Evolutionary conservation across 2,329 filamentous ascomycete species (phyloP).

Genomic region (Colletotrichum shisoi): DNA sequence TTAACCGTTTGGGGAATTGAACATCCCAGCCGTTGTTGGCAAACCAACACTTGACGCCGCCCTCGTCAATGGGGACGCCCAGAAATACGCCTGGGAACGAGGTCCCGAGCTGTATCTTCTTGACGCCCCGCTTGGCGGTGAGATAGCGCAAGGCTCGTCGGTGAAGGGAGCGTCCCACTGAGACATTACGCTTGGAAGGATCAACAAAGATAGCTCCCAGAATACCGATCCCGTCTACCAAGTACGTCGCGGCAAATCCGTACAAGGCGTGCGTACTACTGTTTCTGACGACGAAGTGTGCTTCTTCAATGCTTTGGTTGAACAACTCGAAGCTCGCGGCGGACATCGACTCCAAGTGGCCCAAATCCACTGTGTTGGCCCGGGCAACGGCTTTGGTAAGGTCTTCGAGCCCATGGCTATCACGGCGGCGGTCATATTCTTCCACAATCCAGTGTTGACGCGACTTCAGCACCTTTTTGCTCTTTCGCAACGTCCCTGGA

Average conservation of each 20-base stretch:
- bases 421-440: constrained; percentile 80
- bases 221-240: constrained; percentile 73
- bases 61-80: constrained; percentile 73
- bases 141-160: constrained; percentile 82
- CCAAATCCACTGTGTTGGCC: constrained; percentile 69
- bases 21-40: constrained; percentile 88
- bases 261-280: constrained; percentile 91
- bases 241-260: constrained; percentile 91
- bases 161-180: constrained; percentile 89
- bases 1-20: constrained; percentile 63
- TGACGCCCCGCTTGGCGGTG: constrained; percentile 72
- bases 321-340: constrained; percentile 79
- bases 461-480: constrained; percentile 86
- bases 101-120: constrained; percentile 81
- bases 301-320: constrained; percentile 75
- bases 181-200: constrained; percentile 82
- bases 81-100: constrained; percentile 85
- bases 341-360: constrained; percentile 73
- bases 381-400: constrained; percentile 76
- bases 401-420: constrained; percentile 75
- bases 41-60: constrained; percentile 77
- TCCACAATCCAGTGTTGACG: constrained; percentile 95
- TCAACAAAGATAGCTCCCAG: constrained; percentile 91
- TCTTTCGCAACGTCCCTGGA: constrained; percentile 81
- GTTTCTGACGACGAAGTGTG: constrained; percentile 92